Percentiles rank a stretch among this genome's conserved stretches.
Conservation (phyloP, 306 rosid species). For the Echinosophora koreensis region DNA sequence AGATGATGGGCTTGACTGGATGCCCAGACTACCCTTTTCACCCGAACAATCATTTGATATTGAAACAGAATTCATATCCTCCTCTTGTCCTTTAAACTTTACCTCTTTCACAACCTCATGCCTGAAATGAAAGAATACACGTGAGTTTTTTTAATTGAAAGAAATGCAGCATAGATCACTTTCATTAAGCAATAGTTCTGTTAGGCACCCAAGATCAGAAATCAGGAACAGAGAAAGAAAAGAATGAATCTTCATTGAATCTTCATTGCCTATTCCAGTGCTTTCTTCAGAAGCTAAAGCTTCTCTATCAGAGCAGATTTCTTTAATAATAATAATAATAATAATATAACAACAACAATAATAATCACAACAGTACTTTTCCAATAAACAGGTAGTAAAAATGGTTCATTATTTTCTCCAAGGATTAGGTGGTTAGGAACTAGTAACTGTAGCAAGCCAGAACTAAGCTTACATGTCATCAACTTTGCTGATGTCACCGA, state of each 20-base stretch:
- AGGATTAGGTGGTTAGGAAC: constrained; percentile 19
- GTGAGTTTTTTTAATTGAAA: constrained; percentile 35
- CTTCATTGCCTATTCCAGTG: no score
- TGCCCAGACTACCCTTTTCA: constrained; percentile 62
- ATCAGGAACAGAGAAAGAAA: no score
- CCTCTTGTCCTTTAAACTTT: constrained; percentile 47
- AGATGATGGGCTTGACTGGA: constrained; percentile 67
- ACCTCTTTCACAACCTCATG: constrained; percentile 56
- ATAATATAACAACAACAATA: constrained; percentile 4
- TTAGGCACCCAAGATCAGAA: no score
- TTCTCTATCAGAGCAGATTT: constrained; percentile 6
- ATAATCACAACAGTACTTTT: background rate
- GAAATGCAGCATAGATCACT: constrained; percentile 32
- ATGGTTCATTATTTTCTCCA: background rate
- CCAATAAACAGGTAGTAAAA: constrained; percentile 29
- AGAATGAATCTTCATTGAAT: no score
- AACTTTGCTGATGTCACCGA: constrained; percentile 53
- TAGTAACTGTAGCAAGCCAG: constrained; percentile 29
- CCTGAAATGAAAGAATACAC: constrained; percentile 57
- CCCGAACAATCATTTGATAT: constrained; percentile 60
- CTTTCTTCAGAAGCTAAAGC: constrained; percentile 37
- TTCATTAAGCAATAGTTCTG: constrained; percentile 16
- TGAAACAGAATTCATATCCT: constrained; percentile 59
- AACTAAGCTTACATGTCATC: constrained; percentile 69
- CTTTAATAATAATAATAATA: background rate